These are phyloP conservation scores for Eucalyptus cloeziana DNA, from an alignment of 345 rosid genomes.

Conservation along the genomic window DNA sequence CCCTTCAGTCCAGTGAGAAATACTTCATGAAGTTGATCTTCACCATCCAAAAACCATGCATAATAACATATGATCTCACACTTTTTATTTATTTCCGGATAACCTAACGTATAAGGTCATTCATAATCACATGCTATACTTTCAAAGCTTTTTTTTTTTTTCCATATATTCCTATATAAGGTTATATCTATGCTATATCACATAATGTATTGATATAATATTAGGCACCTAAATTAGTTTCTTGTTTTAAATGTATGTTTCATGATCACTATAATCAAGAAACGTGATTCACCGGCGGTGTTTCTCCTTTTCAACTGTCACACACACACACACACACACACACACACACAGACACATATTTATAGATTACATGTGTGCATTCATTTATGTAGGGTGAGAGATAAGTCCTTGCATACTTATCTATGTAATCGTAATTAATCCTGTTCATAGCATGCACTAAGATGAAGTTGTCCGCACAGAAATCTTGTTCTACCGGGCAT, in stretches of 20 bases:
- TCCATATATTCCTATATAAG: not conserved
- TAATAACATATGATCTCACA: too few species aligned
- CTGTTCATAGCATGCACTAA: not conserved
- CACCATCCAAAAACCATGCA: too few species aligned
- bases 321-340: too few species aligned
- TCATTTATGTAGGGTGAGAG: not conserved
- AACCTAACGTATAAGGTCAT: not conserved
- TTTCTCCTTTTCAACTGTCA: not conserved
- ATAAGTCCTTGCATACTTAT: not conserved
- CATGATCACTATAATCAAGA: not conserved
- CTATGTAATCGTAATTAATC: too few species aligned
- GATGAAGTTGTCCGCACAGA: not conserved
- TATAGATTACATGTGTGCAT: not conserved
- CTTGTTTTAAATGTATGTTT: not conserved
- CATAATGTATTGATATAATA: not conserved
- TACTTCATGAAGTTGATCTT: not conserved
- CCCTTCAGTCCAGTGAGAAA: not conserved
- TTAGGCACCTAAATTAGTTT: fast-evolving
- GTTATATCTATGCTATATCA: not conserved
- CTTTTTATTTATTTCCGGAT: too few species aligned
- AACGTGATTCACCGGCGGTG: not conserved
- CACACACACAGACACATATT: too few species aligned
- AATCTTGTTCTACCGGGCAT: not conserved
- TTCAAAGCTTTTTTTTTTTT: not conserved
- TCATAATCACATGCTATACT: not conserved